Evolutionary conservation across 2,329 filamentous ascomycete species (phyloP), one percentile per base, ranked within the genome.

Genomic region (Fusarium napiforme): DNA sequence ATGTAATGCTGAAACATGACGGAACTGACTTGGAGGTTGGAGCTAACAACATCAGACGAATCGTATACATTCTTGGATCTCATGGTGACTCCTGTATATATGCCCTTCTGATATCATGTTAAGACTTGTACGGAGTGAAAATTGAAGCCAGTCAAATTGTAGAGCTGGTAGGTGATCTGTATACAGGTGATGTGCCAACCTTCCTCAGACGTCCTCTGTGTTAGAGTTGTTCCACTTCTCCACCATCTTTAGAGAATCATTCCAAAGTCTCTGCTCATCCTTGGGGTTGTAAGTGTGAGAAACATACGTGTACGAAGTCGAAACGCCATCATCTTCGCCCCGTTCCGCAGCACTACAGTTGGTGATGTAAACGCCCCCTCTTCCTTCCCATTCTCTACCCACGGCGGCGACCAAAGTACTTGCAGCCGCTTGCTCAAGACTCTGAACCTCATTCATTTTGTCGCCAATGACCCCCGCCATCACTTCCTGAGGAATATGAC

Each of bases 401-500:
- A 65, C 23, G 12, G 60, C 59, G 9, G 60, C 60, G 4, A 57
- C 11, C 4, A 65, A 9, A 46, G 60, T 65, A 18, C 39, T 56
- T 9, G 63, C 40, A 18, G 60, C 63, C 11, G 63, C 63, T 40
- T 65, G 63, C 9, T 21, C 60, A 1, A 42, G 21, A 14, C 47
- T 64, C 23, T 65, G 63, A 16, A 65, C 36, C 7, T 65, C 23
- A 11, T 47, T 12, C 34, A 65, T 34, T 18, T 42, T 65, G 19
- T 56, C 40, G 10, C 47, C 32, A 26, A 65, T 26, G 14, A 34
- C 47, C 12, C 47, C 43, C 9, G 53, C 30, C 63, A 65, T 65
- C 3, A 65, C 47, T 32, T 64, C 63, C 9, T 64, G 26, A 7
- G 63, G 60, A 42, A 65, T 36, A 30, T 65, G 36, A n/a, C 63